Evolutionary conservation across 805 yeast species (phyloP).

Genomic region (Barnettozyma sp.): DNA sequence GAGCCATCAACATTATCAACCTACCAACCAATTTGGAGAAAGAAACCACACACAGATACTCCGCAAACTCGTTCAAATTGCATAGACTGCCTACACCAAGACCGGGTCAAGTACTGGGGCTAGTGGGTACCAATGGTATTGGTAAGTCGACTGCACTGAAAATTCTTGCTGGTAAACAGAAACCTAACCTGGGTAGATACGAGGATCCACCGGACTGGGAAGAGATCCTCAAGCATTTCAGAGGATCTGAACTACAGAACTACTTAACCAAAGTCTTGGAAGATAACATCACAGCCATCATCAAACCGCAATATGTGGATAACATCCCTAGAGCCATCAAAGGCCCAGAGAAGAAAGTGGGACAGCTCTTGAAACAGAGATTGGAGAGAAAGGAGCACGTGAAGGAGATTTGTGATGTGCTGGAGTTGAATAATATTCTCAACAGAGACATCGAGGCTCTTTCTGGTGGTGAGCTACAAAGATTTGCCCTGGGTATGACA

Average conservation of each 20-base stretch:
- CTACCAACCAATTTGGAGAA: conserved; percentile 90
- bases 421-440: conserved; percentile 72
- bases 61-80: conserved; percentile 95
- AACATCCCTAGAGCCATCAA: conserved; percentile 94
- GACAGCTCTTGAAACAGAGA: conserved; percentile 70
- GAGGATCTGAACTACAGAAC: conserved; percentile 97
- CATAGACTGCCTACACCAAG: conserved; percentile 98
- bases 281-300: conserved; percentile 91
- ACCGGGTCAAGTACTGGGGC: conserved; percentile 97
- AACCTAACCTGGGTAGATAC: conserved; percentile 89
- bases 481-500: conserved; percentile 97
- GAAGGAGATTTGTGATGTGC: conserved; percentile 55
- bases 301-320: conserved; percentile 98
- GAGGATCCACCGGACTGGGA: conserved; percentile 98
- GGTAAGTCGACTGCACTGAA: conserved; percentile 97
- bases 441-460: conserved; percentile 84
- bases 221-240: conserved; percentile 81
- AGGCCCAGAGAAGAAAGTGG: conserved; percentile 83
- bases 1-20: conserved; percentile 92
- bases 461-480: conserved; percentile 98
- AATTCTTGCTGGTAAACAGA: conserved; percentile 94
- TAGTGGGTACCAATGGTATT: conserved; percentile 98
- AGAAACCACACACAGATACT: conserved; percentile 94
- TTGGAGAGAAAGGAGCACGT: conserved; percentile 62
- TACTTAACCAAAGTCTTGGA: conserved; percentile 91